Evolutionary conservation across 2,329 filamentous ascomycete species (phyloP).

Genomic region (Didymella arachidicola): DNA sequence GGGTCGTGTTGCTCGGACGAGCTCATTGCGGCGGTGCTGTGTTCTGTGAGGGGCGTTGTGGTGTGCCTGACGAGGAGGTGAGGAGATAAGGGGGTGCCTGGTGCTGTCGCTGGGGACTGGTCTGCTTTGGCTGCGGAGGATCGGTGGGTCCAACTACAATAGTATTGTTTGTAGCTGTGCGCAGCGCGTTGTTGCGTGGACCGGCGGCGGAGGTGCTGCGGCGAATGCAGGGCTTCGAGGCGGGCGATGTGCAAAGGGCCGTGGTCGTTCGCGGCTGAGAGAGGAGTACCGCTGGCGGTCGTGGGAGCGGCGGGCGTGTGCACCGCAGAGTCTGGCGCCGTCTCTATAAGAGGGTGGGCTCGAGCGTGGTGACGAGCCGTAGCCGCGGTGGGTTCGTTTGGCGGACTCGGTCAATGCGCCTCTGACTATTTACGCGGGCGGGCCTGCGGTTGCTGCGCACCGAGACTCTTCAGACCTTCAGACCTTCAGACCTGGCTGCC

Average conservation of each 20-base stretch:
- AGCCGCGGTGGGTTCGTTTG: conserved; percentile 15
- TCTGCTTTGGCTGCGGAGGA: neutral
- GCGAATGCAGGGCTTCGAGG: conserved; percentile 7
- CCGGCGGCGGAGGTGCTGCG: conserved; percentile 4
- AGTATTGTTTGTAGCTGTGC: conserved; percentile 9
- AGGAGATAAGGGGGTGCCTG: neutral
- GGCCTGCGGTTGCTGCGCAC: neutral
- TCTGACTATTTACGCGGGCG: conserved; percentile 26
- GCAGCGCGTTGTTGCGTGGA: conserved; percentile 1
- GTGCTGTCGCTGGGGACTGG: neutral
- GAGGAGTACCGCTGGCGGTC: neutral
- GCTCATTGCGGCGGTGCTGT: conserved; percentile 33
- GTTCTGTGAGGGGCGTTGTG: conserved; percentile 11
- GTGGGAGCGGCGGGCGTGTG: conserved; percentile 7
- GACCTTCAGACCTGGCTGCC: conserved; percentile 28
- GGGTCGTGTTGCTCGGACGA: conserved; percentile 33
- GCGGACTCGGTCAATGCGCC: conserved; percentile 41
- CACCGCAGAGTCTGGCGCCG: conserved; percentile 17
- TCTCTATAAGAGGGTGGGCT: conserved; percentile 15
- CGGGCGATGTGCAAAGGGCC: neutral
- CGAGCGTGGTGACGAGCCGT: conserved; percentile 31
- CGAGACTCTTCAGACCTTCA: conserved; percentile 19
- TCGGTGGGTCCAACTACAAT: conserved; percentile 9
- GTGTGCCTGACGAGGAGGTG: conserved; percentile 14
- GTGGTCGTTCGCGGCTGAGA: neutral